A percentile compares a stretch with the other conserved stretches of the same genome.
These are phyloP conservation scores for Cymodocea nodosa DNA, from an alignment of 116 monocot genomes.

Conservation along the genomic window DNA sequence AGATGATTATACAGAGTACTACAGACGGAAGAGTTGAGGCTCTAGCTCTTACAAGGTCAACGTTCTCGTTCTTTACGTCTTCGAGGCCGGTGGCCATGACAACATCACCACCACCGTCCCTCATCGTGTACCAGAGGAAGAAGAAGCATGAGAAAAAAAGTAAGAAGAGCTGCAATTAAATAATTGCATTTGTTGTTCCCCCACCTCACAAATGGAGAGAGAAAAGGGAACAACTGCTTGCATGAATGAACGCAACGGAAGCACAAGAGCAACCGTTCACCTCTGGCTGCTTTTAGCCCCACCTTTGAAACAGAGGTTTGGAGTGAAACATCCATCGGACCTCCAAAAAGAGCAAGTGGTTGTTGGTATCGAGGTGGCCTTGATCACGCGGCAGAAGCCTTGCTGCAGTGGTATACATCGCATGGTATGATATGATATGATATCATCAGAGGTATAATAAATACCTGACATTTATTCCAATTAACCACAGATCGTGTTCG, in stretches of 20 bases:
- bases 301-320: neutral
- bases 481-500: too few species aligned
- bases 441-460: too few species aligned
- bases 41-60: slow-evolving; percentile 23
- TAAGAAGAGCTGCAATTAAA: too few species aligned
- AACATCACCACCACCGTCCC: neutral
- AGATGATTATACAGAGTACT: too few species aligned
- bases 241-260: neutral
- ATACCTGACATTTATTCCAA: too few species aligned
- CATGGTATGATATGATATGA: too few species aligned
- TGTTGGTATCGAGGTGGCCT: neutral
- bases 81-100: slow-evolving; percentile 8
- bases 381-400: too few species aligned
- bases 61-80: slow-evolving; percentile 34
- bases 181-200: too few species aligned
- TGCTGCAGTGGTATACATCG: too few species aligned
- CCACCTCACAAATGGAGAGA: too few species aligned
- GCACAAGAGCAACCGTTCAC: neutral
- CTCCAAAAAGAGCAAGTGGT: neutral
- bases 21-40: neutral
- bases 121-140: neutral
- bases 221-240: too few species aligned
- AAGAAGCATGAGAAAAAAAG: neutral
- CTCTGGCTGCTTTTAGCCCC: neutral
- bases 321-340: neutral